Evolutionary conservation across 257 asterid species (phyloP).

Genomic region (Solanum pinnatisectum): DNA sequence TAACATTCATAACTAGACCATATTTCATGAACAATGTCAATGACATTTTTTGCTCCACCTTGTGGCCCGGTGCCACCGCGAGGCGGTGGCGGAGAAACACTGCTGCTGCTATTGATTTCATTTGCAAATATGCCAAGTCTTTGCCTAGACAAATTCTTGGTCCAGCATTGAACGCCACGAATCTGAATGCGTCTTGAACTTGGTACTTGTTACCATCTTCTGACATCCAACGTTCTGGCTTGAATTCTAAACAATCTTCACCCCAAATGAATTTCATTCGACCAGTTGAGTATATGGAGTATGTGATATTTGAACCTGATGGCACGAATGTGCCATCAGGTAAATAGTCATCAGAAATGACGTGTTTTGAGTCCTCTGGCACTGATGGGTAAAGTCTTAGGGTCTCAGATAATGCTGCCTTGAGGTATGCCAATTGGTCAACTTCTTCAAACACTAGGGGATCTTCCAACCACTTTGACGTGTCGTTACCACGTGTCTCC

Average conservation of each 20-base stretch:
- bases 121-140: slow-evolving; percentile 49
- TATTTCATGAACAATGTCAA: slow-evolving; percentile 55
- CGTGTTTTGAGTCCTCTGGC: slow-evolving; percentile 62
- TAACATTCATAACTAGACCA: slow-evolving; percentile 42
- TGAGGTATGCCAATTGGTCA: slow-evolving; percentile 42
- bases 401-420: slow-evolving; percentile 57
- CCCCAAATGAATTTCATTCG: slow-evolving; percentile 66
- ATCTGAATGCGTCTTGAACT: slow-evolving; percentile 29
- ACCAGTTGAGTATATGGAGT: slow-evolving; percentile 51
- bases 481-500: slow-evolving; percentile 37
- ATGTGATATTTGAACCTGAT: slow-evolving; percentile 47
- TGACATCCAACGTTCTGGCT: slow-evolving; percentile 63
- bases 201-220: slow-evolving; percentile 27
- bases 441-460: slow-evolving; percentile 55
- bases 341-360: slow-evolving; percentile 32
- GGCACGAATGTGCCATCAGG: slow-evolving; percentile 64
- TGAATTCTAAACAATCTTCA: slow-evolving; percentile 39
- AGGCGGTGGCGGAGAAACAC: slow-evolving; percentile 48
- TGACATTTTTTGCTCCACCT: slow-evolving; percentile 58
- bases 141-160: slow-evolving; percentile 53
- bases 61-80: slow-evolving; percentile 36
- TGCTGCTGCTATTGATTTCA: slow-evolving; percentile 52
- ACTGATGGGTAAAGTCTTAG: slow-evolving; percentile 59
- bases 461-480: slow-evolving; percentile 31
- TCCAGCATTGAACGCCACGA: slow-evolving; percentile 51